Base-by-base conservation (phyloP, 768 basidiomycete species). In the Kwoniella mangroviensis region DNA sequence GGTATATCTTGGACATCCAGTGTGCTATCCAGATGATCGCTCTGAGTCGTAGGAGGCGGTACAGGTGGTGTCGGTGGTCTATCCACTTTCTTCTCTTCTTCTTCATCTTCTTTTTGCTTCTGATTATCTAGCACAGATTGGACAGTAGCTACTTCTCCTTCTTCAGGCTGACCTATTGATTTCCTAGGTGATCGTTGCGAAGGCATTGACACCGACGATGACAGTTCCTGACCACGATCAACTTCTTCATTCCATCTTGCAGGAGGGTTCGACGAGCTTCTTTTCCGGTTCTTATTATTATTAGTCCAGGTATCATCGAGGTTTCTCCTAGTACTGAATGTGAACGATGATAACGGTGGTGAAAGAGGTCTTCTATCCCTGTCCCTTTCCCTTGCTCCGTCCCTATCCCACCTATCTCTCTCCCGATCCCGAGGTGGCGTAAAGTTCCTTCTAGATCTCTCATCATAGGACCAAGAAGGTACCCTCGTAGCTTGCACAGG, bases 331-430 rank as follows among this genome's bases (percentile, higher is more conserved):
- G 41, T 49, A 13, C 17, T 24, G 28, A 60, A 62, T n/a, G 54
- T 61, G 43, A 53, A 52, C 4, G 67, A 51, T 7, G 54, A 62
- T 34, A 34, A 34, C 1, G 59, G 41, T 4, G 67, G 40, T 24
- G 42, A 26, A 13, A 24, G 62, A 42, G 62, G 42, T 43, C 59
- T 51, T 41, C 66, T 56, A 19, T 69, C 61, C 45, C 70, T 49
- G 41, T 42, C 63, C 45, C 70, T 49, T 52, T 42, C 63, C 42
- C 68, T 19, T 5, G 63, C 42, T 26, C 53, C n/a, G 15, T 63
- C 62, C 21, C 61, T 43, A 17, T 65, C 69, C 69, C 69, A 65
- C 19, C 69, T 64, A 45, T 70, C 69, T 24, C 64, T 65, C 5
- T 65, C 69, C 7, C 68, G 26, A 26, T 60, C 43, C 45, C 64